phyloP scores from a whole-genome alignment of 805 yeast species.

The Metschnikowia chrysomelidarum region DNA sequence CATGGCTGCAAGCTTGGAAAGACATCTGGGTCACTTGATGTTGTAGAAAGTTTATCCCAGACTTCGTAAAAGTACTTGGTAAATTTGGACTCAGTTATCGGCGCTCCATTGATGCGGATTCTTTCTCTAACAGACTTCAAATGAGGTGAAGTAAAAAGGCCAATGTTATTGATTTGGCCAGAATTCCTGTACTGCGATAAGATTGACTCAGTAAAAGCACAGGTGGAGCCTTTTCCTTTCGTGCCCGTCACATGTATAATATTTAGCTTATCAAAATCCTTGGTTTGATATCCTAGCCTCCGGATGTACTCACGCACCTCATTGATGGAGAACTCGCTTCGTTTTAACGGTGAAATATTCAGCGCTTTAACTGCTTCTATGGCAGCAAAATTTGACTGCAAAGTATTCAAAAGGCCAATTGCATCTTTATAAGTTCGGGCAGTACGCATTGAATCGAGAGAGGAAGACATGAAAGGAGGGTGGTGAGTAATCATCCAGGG shows the following conservation, averaged over 20 bases:
- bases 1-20: slow-evolving; percentile 71
- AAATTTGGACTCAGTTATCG: slow-evolving; percentile 74
- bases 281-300: slow-evolving; percentile 44
- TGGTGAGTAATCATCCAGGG: too few relatives aligned
- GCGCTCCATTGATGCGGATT: slow-evolving; percentile 81
- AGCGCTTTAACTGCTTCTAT: slow-evolving; percentile 82
- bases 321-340: slow-evolving; percentile 64
- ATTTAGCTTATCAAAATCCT: slow-evolving; percentile 71
- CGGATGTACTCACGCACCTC: slow-evolving; percentile 62
- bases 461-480: slow-evolving; percentile 7
- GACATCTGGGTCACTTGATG: slow-evolving; percentile 50
- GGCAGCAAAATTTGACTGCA: slow-evolving; percentile 89
- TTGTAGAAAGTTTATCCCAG: slow-evolving; percentile 72
- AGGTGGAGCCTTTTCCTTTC: slow-evolving; percentile 97
- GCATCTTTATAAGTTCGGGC: slow-evolving; percentile 59
- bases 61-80: slow-evolving; percentile 91
- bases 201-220: slow-evolving; percentile 88
- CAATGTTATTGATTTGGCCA: slow-evolving; percentile 57
- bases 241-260: slow-evolving; percentile 95
- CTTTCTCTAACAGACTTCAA: slow-evolving; percentile 90
- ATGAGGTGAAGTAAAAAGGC: slow-evolving; percentile 96
- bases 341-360: slow-evolving; percentile 43
- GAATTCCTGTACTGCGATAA: slow-evolving; percentile 54
- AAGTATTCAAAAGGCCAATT: slow-evolving; percentile 72
- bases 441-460: slow-evolving; percentile 19